These are phyloP conservation scores for Daldinia sp. DNA, from an alignment of 2,329 filamentous ascomycete genomes.

Conservation along the genomic window DNA sequence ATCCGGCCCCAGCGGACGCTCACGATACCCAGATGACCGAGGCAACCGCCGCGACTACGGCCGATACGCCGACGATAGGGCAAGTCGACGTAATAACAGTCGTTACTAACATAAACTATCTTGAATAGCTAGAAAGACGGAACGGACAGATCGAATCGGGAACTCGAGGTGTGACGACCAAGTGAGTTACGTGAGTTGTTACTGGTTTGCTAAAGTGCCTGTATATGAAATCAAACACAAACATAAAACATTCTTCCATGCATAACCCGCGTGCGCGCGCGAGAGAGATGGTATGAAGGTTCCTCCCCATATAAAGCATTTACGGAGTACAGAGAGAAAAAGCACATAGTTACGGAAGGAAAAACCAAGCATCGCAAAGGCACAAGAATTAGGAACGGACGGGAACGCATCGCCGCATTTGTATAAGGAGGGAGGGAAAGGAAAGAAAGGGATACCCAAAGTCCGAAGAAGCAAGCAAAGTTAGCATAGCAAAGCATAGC, in stretches of 20 bases:
- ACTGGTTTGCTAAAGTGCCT: background rate
- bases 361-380: conserved; percentile 13
- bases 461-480: conserved; percentile 9
- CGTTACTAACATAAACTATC: conserved; percentile 26
- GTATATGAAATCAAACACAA: background rate
- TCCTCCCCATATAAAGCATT: conserved; percentile 28
- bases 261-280: background rate
- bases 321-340: conserved; percentile 23
- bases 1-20: conserved; percentile 38
- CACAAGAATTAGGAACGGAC: conserved; percentile 29
- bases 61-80: conserved; percentile 8
- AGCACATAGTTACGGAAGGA: conserved; percentile 20
- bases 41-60: conserved; percentile 28
- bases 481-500: background rate
- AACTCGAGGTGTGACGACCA: background rate
- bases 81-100: conserved; percentile 15
- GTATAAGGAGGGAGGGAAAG: conserved; percentile 11
- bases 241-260: background rate
- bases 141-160: too few relatives aligned
- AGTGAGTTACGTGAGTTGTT: conserved; percentile 6
- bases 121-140: background rate
- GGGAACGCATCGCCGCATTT: conserved; percentile 15
- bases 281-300: conserved; percentile 4
- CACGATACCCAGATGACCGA: conserved; percentile 36
- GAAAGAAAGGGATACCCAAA: conserved; percentile 28